Evolutionary conservation across 106 monocot species (phyloP).

Genomic region (Allium sativum): DNA sequence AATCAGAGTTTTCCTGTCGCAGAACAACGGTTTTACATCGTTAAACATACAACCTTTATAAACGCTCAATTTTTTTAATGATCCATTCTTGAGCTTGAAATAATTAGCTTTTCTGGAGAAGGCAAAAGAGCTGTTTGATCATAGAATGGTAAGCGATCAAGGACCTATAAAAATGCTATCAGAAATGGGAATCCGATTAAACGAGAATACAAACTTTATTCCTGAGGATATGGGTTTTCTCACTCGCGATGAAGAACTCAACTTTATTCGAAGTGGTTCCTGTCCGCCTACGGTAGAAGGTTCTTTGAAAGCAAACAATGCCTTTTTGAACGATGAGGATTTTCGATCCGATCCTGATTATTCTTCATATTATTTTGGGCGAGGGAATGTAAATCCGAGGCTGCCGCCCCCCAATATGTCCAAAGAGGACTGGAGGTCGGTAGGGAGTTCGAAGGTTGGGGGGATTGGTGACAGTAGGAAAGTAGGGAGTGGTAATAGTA

Average conservation of each 20-base stretch:
- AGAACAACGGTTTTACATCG: too few relatives aligned
- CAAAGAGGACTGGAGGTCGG: constrained; percentile 65
- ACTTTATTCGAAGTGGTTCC: constrained; percentile 47
- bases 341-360: constrained; percentile 51
- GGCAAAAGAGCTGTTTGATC: too few relatives aligned
- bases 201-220: constrained; percentile 4
- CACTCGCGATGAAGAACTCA: constrained; percentile 31
- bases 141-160: constrained; percentile 4
- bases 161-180: constrained; percentile 14
- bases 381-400: constrained; percentile 51
- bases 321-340: constrained; percentile 33
- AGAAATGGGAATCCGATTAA: constrained; percentile 21
- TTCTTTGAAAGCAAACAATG: constrained; percentile 14
- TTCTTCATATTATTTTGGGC: constrained; percentile 46
- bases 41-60: too few relatives aligned
- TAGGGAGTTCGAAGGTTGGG: constrained; percentile 15
- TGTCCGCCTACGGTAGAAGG: constrained; percentile 53
- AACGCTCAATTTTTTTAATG: too few relatives aligned
- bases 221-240: constrained; percentile 29
- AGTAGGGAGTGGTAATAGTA: background rate
- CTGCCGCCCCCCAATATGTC: constrained; percentile 63
- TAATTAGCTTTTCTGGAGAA: too few relatives aligned
- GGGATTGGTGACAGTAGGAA: constrained; percentile 63
- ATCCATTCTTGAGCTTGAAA: too few relatives aligned
- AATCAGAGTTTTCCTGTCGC: too few relatives aligned